Conservation (phyloP, 306 rosid species). For the Rosa persica region DNA sequence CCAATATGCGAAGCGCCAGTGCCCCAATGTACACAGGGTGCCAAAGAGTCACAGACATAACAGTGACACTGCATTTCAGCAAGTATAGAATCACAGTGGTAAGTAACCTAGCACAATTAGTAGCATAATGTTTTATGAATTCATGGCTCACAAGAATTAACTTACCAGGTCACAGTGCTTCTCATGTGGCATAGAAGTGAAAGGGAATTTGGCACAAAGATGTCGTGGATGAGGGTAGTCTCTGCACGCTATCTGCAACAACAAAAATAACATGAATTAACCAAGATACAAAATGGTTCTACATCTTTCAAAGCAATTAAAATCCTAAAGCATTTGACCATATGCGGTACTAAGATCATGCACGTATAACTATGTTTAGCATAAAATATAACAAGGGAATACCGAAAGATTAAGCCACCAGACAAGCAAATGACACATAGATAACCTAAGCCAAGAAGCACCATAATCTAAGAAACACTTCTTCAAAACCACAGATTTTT, state of each 20-base stretch:
- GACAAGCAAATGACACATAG: constrained; percentile 14
- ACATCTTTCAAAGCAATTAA: constrained; percentile 17
- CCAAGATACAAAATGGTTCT: constrained; percentile 13
- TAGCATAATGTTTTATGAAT: neutral
- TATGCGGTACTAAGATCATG: constrained; percentile 1
- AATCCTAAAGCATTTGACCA: constrained; percentile 4
- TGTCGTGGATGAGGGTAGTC: constrained; percentile 86
- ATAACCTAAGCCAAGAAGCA: neutral
- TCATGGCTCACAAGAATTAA: constrained; percentile 10
- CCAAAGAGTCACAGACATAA: constrained; percentile 70
- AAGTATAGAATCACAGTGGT: constrained; percentile 22
- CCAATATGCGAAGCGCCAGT: constrained; percentile 30
- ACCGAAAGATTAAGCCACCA: constrained; percentile 9
- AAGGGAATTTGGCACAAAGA: constrained; percentile 67
- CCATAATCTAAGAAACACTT: neutral
- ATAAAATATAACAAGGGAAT: neutral
- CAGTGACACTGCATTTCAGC: constrained; percentile 79
- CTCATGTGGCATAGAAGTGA: constrained; percentile 63
- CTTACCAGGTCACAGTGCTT: constrained; percentile 56
- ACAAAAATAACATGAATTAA: constrained; percentile 18
- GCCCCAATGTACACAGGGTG: constrained; percentile 72
- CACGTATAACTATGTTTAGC: neutral
- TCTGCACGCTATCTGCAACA: constrained; percentile 74
- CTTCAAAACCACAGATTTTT: neutral
- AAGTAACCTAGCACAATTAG: neutral